phyloP scores from a whole-genome alignment of 106 monocot genomes.

The Dendrobium chrysotoxum region DNA sequence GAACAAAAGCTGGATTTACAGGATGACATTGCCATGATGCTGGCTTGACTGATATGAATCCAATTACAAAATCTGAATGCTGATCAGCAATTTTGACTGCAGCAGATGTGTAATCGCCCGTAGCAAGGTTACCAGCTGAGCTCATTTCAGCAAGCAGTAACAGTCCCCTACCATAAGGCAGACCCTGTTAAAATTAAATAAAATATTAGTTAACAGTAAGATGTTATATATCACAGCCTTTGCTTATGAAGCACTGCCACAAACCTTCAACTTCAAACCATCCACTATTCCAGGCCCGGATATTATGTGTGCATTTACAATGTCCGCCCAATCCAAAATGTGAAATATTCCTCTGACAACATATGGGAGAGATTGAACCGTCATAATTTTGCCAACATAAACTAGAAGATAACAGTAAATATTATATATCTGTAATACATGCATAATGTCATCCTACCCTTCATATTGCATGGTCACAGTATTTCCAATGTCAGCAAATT shows the following conservation, averaged over 20 bases:
- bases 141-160: constrained; percentile 98
- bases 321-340: constrained; percentile 99
- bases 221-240: neutral
- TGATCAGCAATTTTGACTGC: constrained; percentile 92
- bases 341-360: constrained; percentile 74
- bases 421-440: constrained; percentile 4
- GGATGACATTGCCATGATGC: constrained; percentile 71
- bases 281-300: constrained; percentile 97
- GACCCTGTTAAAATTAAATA: constrained; percentile 37
- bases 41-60: constrained; percentile 97
- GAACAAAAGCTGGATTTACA: constrained; percentile 67
- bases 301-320: constrained; percentile 93
- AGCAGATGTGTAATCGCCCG: constrained; percentile 89
- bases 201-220: neutral
- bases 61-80: constrained; percentile 97
- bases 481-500: constrained; percentile 99
- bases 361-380: constrained; percentile 1
- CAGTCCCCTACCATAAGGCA: constrained; percentile 68
- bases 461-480: constrained; percentile 99
- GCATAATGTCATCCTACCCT: constrained; percentile 51
- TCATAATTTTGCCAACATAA: neutral
- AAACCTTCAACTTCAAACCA: constrained; percentile 92
- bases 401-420: neutral
- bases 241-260: neutral
- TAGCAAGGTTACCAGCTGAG: constrained; percentile 87